Percentiles rank a stretch among this genome's conserved stretches.
Conservation (phyloP, 108 stramenopile species). For the Pseudonitzschia pungens region DNA sequence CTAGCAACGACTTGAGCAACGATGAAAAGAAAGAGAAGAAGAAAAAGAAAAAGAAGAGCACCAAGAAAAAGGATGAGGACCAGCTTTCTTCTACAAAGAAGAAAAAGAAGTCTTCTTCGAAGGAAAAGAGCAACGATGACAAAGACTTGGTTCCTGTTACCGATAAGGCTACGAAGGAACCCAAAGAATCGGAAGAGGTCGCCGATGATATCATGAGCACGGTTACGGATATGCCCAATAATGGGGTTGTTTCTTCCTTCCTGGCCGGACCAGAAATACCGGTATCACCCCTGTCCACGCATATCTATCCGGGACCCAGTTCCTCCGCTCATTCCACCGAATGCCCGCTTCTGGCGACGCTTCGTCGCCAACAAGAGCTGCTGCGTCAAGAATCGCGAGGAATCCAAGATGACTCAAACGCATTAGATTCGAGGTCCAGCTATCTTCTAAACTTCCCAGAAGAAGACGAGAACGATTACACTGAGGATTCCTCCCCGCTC, state of each 20-base stretch:
- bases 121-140: not conserved
- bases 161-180: not conserved
- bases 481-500: not conserved
- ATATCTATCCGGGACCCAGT: not conserved
- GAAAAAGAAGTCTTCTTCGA: not conserved
- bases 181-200: not conserved
- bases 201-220: not conserved
- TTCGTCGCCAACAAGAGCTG: constrained; percentile 8
- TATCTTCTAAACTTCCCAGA: not conserved
- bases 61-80: not conserved
- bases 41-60: constrained; percentile 10
- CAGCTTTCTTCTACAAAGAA: not conserved
- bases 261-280: not conserved
- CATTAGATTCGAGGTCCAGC: not conserved
- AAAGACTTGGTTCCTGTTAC: not conserved
- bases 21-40: not conserved
- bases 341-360: constrained; percentile 6
- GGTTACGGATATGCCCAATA: not conserved
- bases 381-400: constrained; percentile 2
- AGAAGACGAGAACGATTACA: not conserved
- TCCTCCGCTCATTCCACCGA: not conserved
- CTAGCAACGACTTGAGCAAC: not conserved
- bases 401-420: not conserved
- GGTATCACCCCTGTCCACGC: constrained; percentile 2
- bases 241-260: not conserved